phyloP scores from a whole-genome alignment of 225 moss, liverwort and hornwort species.

The Neckera pumila region DNA sequence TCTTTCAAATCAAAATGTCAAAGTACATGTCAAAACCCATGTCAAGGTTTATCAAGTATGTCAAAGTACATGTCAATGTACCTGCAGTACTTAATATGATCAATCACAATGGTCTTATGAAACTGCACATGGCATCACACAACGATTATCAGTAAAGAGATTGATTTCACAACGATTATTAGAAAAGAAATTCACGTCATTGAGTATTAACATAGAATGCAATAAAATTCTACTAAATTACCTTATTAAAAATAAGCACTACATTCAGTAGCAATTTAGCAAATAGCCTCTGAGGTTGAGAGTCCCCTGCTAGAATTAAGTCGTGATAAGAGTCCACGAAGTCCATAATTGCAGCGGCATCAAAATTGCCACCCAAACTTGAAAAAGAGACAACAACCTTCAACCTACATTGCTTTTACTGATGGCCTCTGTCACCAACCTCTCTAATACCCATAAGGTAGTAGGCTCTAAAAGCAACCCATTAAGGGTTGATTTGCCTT shows the following conservation, averaged over 20 bases:
- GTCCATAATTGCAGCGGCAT: not conserved
- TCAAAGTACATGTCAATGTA: too few species aligned
- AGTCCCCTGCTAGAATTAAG: slow-evolving; percentile 77
- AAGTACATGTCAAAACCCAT: too few species aligned
- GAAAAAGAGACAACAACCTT: not conserved
- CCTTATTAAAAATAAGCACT: slow-evolving; percentile 98
- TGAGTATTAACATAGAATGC: not conserved
- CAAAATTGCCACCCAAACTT: too few species aligned
- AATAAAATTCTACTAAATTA: not conserved
- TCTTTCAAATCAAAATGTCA: too few species aligned
- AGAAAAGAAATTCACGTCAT: too few species aligned
- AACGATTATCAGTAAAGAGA: not conserved
- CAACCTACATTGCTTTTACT: not conserved
- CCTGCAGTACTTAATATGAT: slow-evolving; percentile 71
- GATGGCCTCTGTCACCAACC: not conserved
- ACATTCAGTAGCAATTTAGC: slow-evolving; percentile 93
- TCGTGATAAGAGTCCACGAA: slow-evolving; percentile 94
- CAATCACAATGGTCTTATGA: slow-evolving; percentile 66
- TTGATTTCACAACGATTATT: not conserved
- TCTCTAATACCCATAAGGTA: too few species aligned
- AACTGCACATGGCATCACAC: slow-evolving; percentile 38
- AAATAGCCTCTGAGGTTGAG: slow-evolving; percentile 75
- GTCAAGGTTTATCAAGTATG: too few species aligned
- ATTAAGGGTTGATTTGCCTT: too few species aligned
- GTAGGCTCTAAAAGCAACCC: too few species aligned